Evolutionary conservation across 768 basidiomycete genomes (phyloP).

Genomic region (Pleurotus eryngii): DNA sequence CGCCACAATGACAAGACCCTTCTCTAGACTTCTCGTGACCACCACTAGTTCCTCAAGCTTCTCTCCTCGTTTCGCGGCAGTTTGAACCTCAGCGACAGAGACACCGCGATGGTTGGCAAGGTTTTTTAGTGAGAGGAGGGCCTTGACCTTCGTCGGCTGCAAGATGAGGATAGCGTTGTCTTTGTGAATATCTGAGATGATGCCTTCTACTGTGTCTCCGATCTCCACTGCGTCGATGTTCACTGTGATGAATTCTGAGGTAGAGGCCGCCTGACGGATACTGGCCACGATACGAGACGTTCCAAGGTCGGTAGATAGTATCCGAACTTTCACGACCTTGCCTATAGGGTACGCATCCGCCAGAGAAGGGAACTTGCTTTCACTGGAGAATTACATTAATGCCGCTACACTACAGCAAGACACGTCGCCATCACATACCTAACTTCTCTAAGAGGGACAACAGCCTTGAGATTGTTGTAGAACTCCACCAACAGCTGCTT

Average conservation of each 20-base stretch:
- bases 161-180: constrained; percentile 78
- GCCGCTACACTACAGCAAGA: too few species aligned
- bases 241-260: constrained; percentile 41
- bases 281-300: constrained; percentile 75
- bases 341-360: constrained; percentile 70
- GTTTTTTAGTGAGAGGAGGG: constrained; percentile 83
- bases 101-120: constrained; percentile 75
- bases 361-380: constrained; percentile 54
- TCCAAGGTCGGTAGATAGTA: constrained; percentile 60
- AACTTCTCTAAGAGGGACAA: constrained; percentile 77
- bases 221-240: constrained; percentile 77
- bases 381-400: constrained; percentile 39
- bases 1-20: constrained; percentile 82
- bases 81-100: constrained; percentile 64
- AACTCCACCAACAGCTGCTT: constrained; percentile 85
- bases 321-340: constrained; percentile 80
- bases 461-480: constrained; percentile 83
- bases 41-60: constrained; percentile 76
- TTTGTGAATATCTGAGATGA: constrained; percentile 78
- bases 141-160: constrained; percentile 64
- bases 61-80: constrained; percentile 63
- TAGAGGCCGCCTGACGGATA: constrained; percentile 72
- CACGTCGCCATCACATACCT: constrained; percentile 45
- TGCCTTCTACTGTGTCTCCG: constrained; percentile 68
- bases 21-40: constrained; percentile 84